Conservation (phyloP, 2,329 filamentous ascomycete species). For the Fusarium robinianum region DNA sequence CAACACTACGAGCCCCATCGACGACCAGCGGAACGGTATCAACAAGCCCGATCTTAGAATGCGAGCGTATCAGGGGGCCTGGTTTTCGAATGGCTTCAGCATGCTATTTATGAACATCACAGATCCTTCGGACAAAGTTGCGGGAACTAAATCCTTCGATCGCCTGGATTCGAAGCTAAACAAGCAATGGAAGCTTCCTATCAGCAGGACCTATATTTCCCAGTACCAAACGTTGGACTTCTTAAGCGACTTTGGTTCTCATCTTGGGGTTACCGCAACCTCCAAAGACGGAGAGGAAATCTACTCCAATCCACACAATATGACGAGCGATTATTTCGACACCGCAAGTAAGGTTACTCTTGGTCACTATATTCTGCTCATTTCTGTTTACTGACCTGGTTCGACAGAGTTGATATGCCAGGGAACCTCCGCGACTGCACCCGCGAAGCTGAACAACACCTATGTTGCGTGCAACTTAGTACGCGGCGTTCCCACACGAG, state of each 20-base stretch:
- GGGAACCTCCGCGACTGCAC: constrained; percentile 6
- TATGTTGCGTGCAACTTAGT: constrained; percentile 37
- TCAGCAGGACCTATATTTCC: constrained; percentile 4
- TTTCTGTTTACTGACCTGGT: background rate
- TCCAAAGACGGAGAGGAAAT: background rate
- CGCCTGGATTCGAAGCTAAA: constrained; percentile 16
- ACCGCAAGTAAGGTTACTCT: constrained; percentile 8
- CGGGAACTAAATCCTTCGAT: constrained; percentile 13
- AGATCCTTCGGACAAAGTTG: constrained; percentile 15
- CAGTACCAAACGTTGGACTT: constrained; percentile 14
- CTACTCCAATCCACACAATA: constrained; percentile 13
- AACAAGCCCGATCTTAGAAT: constrained; percentile 42
- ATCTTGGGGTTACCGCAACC: background rate
- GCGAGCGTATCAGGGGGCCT: constrained; percentile 51
- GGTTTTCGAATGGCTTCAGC: constrained; percentile 46
- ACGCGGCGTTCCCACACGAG: constrained; percentile 44
- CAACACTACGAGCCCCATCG: constrained; percentile 40
- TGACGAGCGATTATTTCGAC: constrained; percentile 3
- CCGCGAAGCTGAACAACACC: constrained; percentile 16
- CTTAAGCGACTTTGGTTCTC: constrained; percentile 8
- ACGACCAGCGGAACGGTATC: constrained; percentile 40
- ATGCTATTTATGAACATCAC: constrained; percentile 49
- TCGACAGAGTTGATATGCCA: constrained; percentile 1
- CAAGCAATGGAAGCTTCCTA: constrained; percentile 18
- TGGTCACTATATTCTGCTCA: background rate